These are phyloP conservation scores for Capsicum baccatum DNA, from an alignment of 257 asterid genomes.

Conservation along the genomic window DNA sequence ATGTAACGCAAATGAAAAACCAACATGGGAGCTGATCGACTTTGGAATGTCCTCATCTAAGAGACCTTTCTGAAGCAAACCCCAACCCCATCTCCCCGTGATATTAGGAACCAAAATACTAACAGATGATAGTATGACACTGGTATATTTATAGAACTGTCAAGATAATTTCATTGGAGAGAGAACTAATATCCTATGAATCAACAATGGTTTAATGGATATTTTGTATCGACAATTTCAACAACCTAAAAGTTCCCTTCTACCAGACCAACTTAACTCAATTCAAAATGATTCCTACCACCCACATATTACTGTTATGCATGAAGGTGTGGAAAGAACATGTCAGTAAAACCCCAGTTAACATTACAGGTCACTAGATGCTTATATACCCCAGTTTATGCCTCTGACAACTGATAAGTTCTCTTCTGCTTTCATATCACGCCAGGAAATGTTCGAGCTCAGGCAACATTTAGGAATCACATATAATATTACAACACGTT, in stretches of 20 bases:
- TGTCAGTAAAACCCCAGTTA: background rate
- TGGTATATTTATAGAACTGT: background rate
- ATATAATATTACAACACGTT: background rate
- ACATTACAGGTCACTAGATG: background rate
- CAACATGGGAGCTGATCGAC: constrained; percentile 5
- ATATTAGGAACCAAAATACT: background rate
- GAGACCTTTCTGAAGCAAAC: constrained; percentile 1
- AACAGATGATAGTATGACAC: background rate
- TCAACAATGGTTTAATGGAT: constrained; percentile 11
- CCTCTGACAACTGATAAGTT: constrained; percentile 1
- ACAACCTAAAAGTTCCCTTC: constrained; percentile 11
- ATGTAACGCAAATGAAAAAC: background rate
- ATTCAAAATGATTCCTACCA: background rate
- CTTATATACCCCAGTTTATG: constrained; percentile 9
- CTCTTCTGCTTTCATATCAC: background rate
- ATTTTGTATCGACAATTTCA: constrained; percentile 12
- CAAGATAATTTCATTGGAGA: background rate
- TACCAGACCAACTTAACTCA: background rate
- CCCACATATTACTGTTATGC: background rate
- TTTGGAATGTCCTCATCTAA: background rate
- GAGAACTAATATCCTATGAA: background rate
- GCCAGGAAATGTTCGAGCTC: background rate
- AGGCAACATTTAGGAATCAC: background rate
- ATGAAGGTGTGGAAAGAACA: background rate
- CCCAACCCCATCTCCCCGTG: background rate